Evolutionary conservation across 78 protist species (phyloP), one percentile per base, ranked within the genome.

Genomic region (Dictyostelium brefeldianum): DNA sequence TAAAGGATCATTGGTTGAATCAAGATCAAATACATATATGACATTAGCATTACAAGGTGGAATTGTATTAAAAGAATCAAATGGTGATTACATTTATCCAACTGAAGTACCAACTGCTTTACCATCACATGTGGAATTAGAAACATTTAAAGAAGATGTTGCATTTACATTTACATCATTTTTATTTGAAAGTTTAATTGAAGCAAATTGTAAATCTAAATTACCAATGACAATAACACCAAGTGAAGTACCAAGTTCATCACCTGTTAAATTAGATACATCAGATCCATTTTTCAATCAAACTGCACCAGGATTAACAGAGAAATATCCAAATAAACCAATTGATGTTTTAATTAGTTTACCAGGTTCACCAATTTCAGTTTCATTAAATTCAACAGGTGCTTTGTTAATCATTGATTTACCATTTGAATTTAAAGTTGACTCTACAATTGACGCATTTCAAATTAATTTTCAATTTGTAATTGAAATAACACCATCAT

Each of bases 241-340:
- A 31, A 7, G 18, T 22, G 53, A 47, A 7, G 77, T 71, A 18
- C 91, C 91, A 69, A 10, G 56, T 3, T 22, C 51, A 36, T 71
- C 81, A 53, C 91, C 91, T 29, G 75, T 83, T 2, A 69, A 69
- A 36, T 83, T 83, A 20, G 73, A 71, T 56, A 83, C 91, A 3
- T 71, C 81, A 22, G 91, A 83, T 48, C 79, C 91, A 54, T 83
- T 83, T 73, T 83, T 83, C 31, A 51, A 43, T 25, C 74, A 51
- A 69, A 59, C 67, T 25, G 80, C 75, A 64, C 91, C 91, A 71
- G 91, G 81, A 15, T 46, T 83, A n/a, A 18, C 56, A 12, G 29
- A 7, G 3, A 54, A 78, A 78, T 83, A 71, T 50, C 91, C 91
- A 71, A 56, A 83, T 71, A 5, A n/a, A 12, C 17, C 48, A 31